Base-by-base conservation (phyloP, 1,139 yeast genomes). In the Suhomyces bribrorum region DNA sequence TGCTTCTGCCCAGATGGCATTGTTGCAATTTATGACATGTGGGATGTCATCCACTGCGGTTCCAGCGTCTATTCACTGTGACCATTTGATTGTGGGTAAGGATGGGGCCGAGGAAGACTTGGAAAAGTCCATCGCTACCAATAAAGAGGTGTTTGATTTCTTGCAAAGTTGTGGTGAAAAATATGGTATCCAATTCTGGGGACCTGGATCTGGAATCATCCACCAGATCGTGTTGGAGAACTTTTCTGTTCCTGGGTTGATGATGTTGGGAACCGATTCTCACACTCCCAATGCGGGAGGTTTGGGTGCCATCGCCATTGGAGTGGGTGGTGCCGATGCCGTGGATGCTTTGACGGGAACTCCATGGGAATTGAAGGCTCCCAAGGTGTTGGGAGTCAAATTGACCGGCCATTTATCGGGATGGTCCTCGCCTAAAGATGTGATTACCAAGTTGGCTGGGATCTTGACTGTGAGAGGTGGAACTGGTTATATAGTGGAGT, bases 311-410 rank as follows among this genome's bases (percentile, higher is more conserved):
- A 83, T 90, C 48, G 97, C 97, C 49, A 92, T 90, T 58, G 97
- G 97, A 67, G 97, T 89, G 34, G 97, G 97, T 62, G 97, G 97
- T 69, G 97, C 97, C 29, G 97, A 90, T 67, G 97, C 97, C 13
- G 97, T 90, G 34, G 98, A 92, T 62, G 97, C 94, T 9, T 72
- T 92, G 56, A 86, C 97, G 13, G 96, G 95, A 40, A 84, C 95
- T n/a, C 97, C 98, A 33, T 92, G 98, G 98, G 98, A 92, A 70
- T 79, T 92, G 62, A 90, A 90, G 69, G 97, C 97, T 15, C 98
- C 98, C 45, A 86, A 86, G 64, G 72, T 90, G 28, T 63, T 92
- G 56, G 97, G 98, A 61, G 94, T 92, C 53, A 84, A 89, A 63
- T 77, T 92, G 54, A 86, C 92, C 5, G 98, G 98, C 38, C 63